Conservation (phyloP, 768 basidiomycete genomes). For the Sporobolomyces pararoseus region DNA sequence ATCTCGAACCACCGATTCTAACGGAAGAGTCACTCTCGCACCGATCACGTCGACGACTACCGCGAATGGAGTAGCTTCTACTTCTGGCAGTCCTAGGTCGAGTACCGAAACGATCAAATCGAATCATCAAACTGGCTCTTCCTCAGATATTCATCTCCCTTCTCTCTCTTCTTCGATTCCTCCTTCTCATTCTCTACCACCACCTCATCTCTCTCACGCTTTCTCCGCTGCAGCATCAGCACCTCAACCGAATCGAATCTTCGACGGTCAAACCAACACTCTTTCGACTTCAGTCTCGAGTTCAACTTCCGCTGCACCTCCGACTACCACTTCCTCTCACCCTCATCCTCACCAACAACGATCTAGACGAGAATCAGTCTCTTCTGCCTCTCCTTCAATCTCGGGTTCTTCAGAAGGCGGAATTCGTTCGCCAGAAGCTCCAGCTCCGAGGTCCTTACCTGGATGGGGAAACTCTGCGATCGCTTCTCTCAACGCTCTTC, state of each 20-base stretch:
- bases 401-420: constrained; percentile 33
- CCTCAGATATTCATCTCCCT: not conserved
- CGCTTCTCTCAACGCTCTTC: constrained; percentile 3
- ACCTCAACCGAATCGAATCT: constrained; percentile 21
- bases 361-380: constrained; percentile 23
- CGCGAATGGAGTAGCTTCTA: not conserved
- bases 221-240: constrained; percentile 1
- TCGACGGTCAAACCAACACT: not conserved
- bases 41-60: not conserved
- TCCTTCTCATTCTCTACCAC: constrained; percentile 1
- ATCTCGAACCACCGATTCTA: not conserved
- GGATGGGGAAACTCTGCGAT: constrained; percentile 12
- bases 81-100: constrained; percentile 8
- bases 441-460: not conserved
- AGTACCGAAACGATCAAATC: not conserved
- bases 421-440: constrained; percentile 24
- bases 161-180: not conserved
- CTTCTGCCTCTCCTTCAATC: constrained; percentile 23
- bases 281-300: not conserved
- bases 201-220: not conserved
- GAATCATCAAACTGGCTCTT: not conserved
- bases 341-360: too few species aligned
- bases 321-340: too few species aligned
- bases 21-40: constrained; percentile 22
- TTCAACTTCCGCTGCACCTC: too few species aligned